Evolutionary conservation across 208 protist genomes (phyloP).

Genomic region (Naegleria fowleri): DNA sequence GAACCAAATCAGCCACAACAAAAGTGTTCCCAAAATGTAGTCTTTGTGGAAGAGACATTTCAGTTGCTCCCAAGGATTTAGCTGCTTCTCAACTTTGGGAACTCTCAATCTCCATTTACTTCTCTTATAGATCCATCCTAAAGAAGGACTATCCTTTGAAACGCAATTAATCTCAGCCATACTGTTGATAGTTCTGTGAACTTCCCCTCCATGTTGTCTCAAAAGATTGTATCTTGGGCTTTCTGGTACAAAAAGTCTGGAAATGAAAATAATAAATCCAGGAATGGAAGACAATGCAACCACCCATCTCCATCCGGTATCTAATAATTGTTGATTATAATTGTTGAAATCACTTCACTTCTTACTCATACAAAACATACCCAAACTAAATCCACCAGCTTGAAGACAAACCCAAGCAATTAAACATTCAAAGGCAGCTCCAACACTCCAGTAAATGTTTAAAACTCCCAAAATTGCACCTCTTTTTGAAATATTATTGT

Average conservation of each 20-base stretch:
- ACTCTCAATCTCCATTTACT: neutral
- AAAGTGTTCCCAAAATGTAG: neutral
- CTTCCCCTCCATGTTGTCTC: neutral
- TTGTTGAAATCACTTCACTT: no score
- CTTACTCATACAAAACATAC: neutral
- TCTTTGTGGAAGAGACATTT: neutral
- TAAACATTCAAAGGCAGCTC: neutral
- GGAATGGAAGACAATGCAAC: neutral
- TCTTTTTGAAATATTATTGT: neutral
- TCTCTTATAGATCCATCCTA: neutral
- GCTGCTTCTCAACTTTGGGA: neutral
- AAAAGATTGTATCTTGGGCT: neutral
- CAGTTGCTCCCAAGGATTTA: neutral
- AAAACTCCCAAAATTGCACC: neutral
- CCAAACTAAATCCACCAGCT: neutral
- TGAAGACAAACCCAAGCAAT: neutral
- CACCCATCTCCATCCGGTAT: neutral
- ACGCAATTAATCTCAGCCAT: neutral
- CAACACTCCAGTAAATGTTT: neutral
- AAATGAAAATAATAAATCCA: neutral
- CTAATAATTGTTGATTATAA: neutral
- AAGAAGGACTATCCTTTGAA: neutral
- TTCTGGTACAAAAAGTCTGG: neutral
- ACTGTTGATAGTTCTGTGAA: neutral
- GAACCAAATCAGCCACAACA: slow-evolving; percentile 4